phyloP scores from a whole-genome alignment of 352 stramenopile species.

The Pythium periplocum region DNA sequence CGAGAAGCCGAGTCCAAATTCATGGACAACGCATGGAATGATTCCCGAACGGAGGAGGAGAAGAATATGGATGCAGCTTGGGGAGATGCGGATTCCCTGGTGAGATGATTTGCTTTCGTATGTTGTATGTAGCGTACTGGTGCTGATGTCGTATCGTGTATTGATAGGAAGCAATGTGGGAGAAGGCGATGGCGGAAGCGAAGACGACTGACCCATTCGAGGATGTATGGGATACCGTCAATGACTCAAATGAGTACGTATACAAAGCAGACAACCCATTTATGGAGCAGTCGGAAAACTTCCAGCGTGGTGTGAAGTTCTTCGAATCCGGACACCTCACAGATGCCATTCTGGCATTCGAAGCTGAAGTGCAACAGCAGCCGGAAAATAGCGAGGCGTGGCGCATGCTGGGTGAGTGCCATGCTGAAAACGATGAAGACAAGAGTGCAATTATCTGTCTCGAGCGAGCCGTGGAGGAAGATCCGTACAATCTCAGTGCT shows the following conservation, averaged over 20 bases:
- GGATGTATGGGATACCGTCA: slow-evolving; percentile 58
- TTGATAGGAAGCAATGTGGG: slow-evolving; percentile 59
- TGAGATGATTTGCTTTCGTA: slow-evolving; percentile 16
- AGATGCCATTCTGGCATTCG: slow-evolving; percentile 93
- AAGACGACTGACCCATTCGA: slow-evolving; percentile 71
- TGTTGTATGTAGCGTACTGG: not conserved
- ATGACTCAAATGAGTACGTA: slow-evolving; percentile 49
- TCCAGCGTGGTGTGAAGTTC: slow-evolving; percentile 66
- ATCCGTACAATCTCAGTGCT: slow-evolving; percentile 93
- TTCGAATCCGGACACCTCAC: slow-evolving; percentile 90
- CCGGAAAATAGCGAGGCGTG: slow-evolving; percentile 93
- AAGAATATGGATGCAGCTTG: slow-evolving; percentile 58
- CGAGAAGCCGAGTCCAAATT: slow-evolving; percentile 18
- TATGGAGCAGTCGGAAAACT: slow-evolving; percentile 57
- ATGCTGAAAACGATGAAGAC: slow-evolving; percentile 97
- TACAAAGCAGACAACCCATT: slow-evolving; percentile 80
- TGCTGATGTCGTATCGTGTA: not conserved
- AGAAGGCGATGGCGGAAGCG: slow-evolving; percentile 71
- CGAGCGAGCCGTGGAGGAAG: slow-evolving; percentile 90
- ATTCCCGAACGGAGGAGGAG: slow-evolving; percentile 38
- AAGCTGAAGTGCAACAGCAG: slow-evolving; percentile 92
- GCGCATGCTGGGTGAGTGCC: slow-evolving; percentile 92
- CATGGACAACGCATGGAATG: slow-evolving; percentile 44
- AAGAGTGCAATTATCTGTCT: slow-evolving; percentile 94
- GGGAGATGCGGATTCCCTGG: slow-evolving; percentile 52